Conservation (phyloP, 768 basidiomycete genomes). For the Sistotremastrum suecicum region DNA sequence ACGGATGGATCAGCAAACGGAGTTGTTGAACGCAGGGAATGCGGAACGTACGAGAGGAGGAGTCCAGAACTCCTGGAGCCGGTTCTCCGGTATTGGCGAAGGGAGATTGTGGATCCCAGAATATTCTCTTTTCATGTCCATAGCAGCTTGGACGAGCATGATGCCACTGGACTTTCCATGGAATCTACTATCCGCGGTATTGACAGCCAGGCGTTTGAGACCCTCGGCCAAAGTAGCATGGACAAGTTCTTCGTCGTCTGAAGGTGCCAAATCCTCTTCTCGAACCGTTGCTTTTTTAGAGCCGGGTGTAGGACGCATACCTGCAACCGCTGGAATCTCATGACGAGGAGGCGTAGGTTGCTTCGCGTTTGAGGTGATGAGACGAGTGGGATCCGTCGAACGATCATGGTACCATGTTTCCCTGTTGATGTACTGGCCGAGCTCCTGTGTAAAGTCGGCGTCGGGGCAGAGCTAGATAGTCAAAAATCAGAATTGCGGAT, state of each 20-base stretch:
- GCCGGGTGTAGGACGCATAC: too few species aligned
- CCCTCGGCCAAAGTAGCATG: slow-evolving; percentile 16
- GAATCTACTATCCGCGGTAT: slow-evolving; percentile 25
- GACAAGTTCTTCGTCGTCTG: slow-evolving; percentile 14
- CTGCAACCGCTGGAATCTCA: too few species aligned
- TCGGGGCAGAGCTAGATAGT: slow-evolving; percentile 49
- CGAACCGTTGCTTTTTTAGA: too few species aligned
- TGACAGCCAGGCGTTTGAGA: slow-evolving; percentile 17
- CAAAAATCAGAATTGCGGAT: background rate
- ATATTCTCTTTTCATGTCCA: slow-evolving; percentile 45
- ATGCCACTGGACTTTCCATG: slow-evolving; percentile 44
- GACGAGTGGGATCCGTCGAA: too few species aligned
- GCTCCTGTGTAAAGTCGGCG: slow-evolving; percentile 42
- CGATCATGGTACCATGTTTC: slow-evolving; percentile 6
- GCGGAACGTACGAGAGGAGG: too few species aligned
- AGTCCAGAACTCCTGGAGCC: too few species aligned
- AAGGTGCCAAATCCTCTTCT: slow-evolving; percentile 15
- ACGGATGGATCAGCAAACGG: slow-evolving; percentile 7
- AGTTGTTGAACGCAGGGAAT: background rate
- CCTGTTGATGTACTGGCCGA: slow-evolving; percentile 22
- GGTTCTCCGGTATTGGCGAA: too few species aligned
- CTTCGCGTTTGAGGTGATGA: too few species aligned
- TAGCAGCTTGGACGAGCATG: slow-evolving; percentile 36
- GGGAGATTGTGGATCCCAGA: slow-evolving; percentile 17
- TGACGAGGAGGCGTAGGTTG: too few species aligned